phyloP scores from a whole-genome alignment of 164 flowering plant genomes.

The Vitis cinerea region DNA sequence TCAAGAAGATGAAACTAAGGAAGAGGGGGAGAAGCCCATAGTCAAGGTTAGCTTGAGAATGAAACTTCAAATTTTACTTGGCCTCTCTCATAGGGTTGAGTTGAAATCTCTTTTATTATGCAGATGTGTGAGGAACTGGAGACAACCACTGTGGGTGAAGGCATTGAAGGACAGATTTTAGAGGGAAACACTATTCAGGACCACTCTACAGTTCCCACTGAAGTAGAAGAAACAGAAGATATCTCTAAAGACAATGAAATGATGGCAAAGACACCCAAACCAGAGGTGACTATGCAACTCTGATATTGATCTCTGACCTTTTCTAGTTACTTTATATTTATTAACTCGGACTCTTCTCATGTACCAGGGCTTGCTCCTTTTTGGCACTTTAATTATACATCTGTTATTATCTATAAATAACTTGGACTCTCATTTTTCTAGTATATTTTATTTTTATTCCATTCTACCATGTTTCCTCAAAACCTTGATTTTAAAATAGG shows the following conservation, averaged over 20 bases:
- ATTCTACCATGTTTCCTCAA: not conserved
- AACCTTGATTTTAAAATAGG: no score
- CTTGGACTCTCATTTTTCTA: not conserved
- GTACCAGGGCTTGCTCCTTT: not conserved
- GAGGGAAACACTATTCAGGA: not conserved
- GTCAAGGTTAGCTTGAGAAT: conserved; percentile 9
- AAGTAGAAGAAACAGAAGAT: not conserved
- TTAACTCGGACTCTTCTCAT: no score
- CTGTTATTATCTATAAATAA: not conserved
- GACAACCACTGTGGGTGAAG: not conserved
- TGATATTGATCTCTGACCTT: no score
- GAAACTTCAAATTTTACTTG: not conserved
- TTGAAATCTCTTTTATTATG: not conserved
- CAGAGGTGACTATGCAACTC: not conserved
- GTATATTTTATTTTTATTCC: not conserved
- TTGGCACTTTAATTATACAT: not conserved
- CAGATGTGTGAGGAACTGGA: conserved; percentile 4
- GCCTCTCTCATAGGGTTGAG: not conserved
- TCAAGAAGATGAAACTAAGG: conserved; percentile 8
- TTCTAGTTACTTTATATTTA: no score
- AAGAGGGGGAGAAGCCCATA: not conserved
- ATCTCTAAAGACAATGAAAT: not conserved
- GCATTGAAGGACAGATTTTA: conserved; percentile 6
- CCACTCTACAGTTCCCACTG: not conserved
- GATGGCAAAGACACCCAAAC: not conserved